Evolutionary conservation across 163 green algal genomes (phyloP), one percentile per base, ranked within the genome.

Genomic region (Chloromonas sp.): DNA sequence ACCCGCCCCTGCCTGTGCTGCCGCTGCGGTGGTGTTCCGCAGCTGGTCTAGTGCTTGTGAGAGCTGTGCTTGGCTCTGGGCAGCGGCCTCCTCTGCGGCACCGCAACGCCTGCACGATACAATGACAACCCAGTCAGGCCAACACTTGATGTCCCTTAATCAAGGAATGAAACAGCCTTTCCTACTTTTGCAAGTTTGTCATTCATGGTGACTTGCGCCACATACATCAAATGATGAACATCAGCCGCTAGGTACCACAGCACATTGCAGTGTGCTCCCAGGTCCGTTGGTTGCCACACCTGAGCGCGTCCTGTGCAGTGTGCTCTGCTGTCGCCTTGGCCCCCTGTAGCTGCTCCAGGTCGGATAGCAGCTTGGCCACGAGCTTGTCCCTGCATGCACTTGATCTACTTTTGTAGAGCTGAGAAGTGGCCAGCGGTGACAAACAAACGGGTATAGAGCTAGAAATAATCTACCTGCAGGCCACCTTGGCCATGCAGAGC

Each of bases 21-120:
- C 66, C 66, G 11, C 66, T 74, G 66, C 66, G 66, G 5, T 74
- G 66, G 66, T 74, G 66, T 11, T 74, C 5, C 66, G 66, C 66
- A 71, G 82, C 70, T 85, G 82, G 0, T 85, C 60, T 15, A 88
- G 82, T 1, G 81, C 85, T 13, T 84, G 83, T 79, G 85, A 82
- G 61, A 82, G 83, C 84, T 77, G 84, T 36, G 61, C 14, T 70
- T 81, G 78, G 59, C 61, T 66, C 74, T 2, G 13, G 13, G 70
- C 1, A 13, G 82, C 82, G 11, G 61, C 62, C 15, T 58, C 36
- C 36, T 81, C 78, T 8, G 78, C 78, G 2, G 57, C 78, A 1
- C 61, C 78, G 58, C 78, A 62, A 58, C 78, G 78, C 78, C 78
- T 81, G 15, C 57, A 61, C n/a, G 66, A 11, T 74, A 11, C 66